Percentiles rank a stretch among this genome's conserved stretches.
Evolutionary conservation across 129 eudicot species (phyloP).

Genomic region (Chrysanthemum makinoi): DNA sequence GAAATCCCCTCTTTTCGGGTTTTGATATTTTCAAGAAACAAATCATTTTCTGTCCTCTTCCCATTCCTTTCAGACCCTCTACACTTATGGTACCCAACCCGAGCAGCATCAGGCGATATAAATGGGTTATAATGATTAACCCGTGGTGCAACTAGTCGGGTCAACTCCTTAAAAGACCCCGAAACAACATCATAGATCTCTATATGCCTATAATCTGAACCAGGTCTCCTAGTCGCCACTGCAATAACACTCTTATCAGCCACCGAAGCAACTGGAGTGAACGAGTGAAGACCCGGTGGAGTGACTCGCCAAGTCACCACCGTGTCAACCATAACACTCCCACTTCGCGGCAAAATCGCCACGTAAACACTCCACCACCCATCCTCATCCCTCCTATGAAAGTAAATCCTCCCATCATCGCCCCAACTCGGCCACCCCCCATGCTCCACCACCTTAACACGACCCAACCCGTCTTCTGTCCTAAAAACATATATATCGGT

Average conservation of each 20-base stretch:
- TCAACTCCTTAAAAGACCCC: conserved; percentile 42
- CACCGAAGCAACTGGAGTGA: conserved; percentile 72
- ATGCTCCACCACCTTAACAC: conserved; percentile 83
- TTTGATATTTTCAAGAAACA: conserved; percentile 59
- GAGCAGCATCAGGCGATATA: conserved; percentile 49
- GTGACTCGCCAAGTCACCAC: conserved; percentile 74
- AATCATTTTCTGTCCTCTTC: conserved; percentile 15
- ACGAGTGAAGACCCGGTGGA: conserved; percentile 86
- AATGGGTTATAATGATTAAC: conserved; percentile 76
- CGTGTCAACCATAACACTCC: conserved; percentile 37
- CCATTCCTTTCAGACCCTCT: conserved; percentile 48
- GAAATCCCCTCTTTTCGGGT: conserved; percentile 46
- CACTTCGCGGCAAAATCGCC: conserved; percentile 39
- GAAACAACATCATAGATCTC: conserved; percentile 57
- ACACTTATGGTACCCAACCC: conserved; percentile 83
- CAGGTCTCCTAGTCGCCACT: conserved; percentile 72
- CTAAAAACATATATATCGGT: conserved; percentile 72
- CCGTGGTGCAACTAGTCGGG: conserved; percentile 52
- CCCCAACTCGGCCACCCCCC: conserved; percentile 99
- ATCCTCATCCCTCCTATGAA: conserved; percentile 71
- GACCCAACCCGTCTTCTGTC: conserved; percentile 68
- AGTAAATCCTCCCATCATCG: conserved; percentile 59
- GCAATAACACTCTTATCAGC: conserved; percentile 51
- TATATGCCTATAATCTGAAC: conserved; percentile 68
- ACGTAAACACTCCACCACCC: conserved; percentile 91